Evolutionary conservation across 176 grass and related monocot species (phyloP), one percentile per base, ranked within the genome.

Genomic region (Oryza longistaminata): DNA sequence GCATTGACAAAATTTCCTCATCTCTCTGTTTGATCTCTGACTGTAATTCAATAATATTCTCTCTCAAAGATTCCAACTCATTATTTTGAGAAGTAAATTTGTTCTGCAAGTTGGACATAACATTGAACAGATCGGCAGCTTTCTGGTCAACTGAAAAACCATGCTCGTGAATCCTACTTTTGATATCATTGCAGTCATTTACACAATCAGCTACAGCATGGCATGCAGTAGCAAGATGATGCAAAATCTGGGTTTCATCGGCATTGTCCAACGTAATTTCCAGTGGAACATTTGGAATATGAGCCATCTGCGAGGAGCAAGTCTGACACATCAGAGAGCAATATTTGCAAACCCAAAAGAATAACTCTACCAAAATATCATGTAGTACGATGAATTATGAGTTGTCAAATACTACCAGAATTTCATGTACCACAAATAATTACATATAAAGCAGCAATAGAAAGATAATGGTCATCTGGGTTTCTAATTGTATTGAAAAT

Each of bases 111-210:
- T 82, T 75, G 27, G 86, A 84, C 86, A 98, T 88, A 64, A 88
- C 85, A 81, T 88, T 80, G 68, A 93, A 82, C 80, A 98, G 87
- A 39, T 79, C 69, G 17, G 75, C 61, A 81, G 83, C 77, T 89
- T 89, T 91, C 83, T 92, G 87, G 50, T 92, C 96, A 88, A 95
- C 60, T 64, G 85, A 92, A 74, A 90, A 94, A 14, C 82, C 90
- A 71, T 92, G 88, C 76, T 95, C 83, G 7, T 95, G 91, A 69
- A 89, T 92, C 65, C 73, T 94, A 87, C 76, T 91, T 85, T 86
- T 96, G 50, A 98, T 67, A 77, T 96, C 89, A 91, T 85, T 76
- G 83, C 79, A 88, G 58, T 95, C 83, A 35, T 86, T 90, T 39
- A 89, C 60, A 90, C 89, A 95, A 68, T 95, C 86, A 81, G 83